A percentile compares a stretch with the other conserved stretches of the same genome.
These are phyloP conservation scores for Kluyveromyces aestuarii DNA, from an alignment of 805 yeast genomes.

Conservation along the genomic window DNA sequence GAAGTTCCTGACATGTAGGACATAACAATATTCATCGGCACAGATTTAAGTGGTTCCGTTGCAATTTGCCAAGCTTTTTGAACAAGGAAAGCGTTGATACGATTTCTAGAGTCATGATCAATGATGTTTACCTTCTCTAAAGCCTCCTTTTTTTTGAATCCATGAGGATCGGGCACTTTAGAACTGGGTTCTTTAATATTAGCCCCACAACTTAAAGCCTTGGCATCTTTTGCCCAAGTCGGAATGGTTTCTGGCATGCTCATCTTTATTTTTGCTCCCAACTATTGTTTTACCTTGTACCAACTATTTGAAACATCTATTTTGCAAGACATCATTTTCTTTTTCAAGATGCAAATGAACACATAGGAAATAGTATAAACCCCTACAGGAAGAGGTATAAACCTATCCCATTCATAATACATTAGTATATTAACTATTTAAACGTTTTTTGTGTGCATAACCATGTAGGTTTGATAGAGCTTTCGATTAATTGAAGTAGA, in stretches of 20 bases:
- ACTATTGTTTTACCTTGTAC: not conserved
- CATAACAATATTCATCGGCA: constrained; percentile 90
- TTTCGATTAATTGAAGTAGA: too few relatives aligned
- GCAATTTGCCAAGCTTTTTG: constrained; percentile 87
- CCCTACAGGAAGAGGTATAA: too few relatives aligned
- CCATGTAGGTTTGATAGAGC: too few relatives aligned
- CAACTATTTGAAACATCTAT: not conserved
- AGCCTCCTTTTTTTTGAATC: not conserved
- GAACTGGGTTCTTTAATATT: not conserved
- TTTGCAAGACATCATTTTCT: not conserved
- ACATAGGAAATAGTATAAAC: not conserved
- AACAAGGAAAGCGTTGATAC: constrained; percentile 14
- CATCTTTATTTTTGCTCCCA: not conserved
- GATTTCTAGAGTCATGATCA: constrained; percentile 1
- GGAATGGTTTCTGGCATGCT: constrained; percentile 5
- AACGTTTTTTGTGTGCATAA: too few relatives aligned
- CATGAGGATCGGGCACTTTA: not conserved
- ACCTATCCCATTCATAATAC: too few relatives aligned
- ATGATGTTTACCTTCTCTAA: not conserved
- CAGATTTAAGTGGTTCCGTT: constrained; percentile 64
- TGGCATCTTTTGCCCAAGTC: constrained; percentile 11
- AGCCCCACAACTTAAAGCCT: not conserved
- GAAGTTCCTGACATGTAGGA: constrained; percentile 89
- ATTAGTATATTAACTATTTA: too few relatives aligned
- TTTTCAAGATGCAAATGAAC: not conserved